Base-by-base conservation (phyloP, 257 asterid genomes). In the Linderniella brevidens region DNA sequence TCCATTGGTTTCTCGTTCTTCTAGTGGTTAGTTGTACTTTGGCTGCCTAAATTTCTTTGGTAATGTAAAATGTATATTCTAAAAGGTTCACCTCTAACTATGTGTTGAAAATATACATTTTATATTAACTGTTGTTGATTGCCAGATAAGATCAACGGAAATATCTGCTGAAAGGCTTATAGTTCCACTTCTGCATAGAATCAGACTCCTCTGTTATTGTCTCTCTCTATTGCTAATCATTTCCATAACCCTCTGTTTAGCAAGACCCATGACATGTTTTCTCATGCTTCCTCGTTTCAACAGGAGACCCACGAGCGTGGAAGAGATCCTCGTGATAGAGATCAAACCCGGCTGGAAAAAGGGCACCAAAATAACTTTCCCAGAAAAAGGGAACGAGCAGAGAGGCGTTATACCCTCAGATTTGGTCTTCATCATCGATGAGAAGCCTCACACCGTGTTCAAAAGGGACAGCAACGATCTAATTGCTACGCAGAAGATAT, bases 321-420 rank as follows among this genome's bases (percentile, higher is more conserved):
- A 82, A 63, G 97, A 87, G 67, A 69, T 82, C 47, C 77, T 82
- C 40, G 68, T 87, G 0, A 82, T 87, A 7, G 88, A 75, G 57
- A 79, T 87, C 9, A 87, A 75, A 60, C 93, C 97, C 7, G 97
- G 97, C 12, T 82, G 97, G 97, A 87, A 87, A 61, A 82, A 87
- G 66, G 97, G 97, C 41, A 87, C 97, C 8, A 87, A 87, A 56
- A 77, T 87, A 64, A 87, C 97, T 13, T 87, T 87, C 48, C 97
- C 88, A 5, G 93, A 87, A 59, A 87, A 82, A 60, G 97, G 97
- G 53, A 73, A 79, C 10, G 92, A 77, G 41, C 78, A 77, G 54
- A 74, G 77, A 46, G 95, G 93, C 18, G 66, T 66, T 63, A 80
- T 83, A 52, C 92, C 97, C 46, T 66, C 93, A 0, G 95, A 87